Base-by-base conservation (phyloP, 352 stramenopile species). In the Phytophthora constricta region DNA sequence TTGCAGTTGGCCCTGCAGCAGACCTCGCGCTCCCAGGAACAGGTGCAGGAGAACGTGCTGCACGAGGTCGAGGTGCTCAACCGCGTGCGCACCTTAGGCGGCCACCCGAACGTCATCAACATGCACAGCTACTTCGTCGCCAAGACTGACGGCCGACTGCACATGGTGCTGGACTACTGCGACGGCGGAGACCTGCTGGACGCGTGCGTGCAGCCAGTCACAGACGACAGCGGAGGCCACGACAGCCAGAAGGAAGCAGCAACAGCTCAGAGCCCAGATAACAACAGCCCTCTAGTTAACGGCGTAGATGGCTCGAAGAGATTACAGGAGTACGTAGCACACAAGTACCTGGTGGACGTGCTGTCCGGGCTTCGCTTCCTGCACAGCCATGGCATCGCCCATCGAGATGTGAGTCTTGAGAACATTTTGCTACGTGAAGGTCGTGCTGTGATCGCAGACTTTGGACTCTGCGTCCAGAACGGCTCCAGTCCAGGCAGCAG, bases 401-500 rank as follows among this genome's bases (percentile, higher is more conserved):
- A 98, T 74, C 90, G 96, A 56, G 97, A 99, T 70, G 81, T 99
- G 53, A 98, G 92, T 26, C 77, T 99, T n/a, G 97, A 99, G 77
- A 99, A 99, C 80, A 94, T 99, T 39, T 75, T 99, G 26, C 80
- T 99, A 22, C 76, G 71, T 8, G 50, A 83, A 19, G 83, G 81
- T 3, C 71, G 72, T 5, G 82, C 82, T 0, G 79, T 91, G 23
- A 87, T 91, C 61, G 67, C 81, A 10, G 82, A 93, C 70, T 93
- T 93, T 68, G 85, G 82, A 1, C 68, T 93, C 9, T 93, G 79
- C 48, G 83, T 70, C 5, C 46, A 89, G 90, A 77, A 86, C 71
- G n/a, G 16, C 41, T 23, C 41, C 41, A 23, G 41, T 23, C 34
- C 34, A 16, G 23, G 20, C 19, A 22, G 26, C 34, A 31, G 17